phyloP scores from a whole-genome alignment of 2,329 filamentous ascomycete genomes.

The Aspergillus texensis region DNA sequence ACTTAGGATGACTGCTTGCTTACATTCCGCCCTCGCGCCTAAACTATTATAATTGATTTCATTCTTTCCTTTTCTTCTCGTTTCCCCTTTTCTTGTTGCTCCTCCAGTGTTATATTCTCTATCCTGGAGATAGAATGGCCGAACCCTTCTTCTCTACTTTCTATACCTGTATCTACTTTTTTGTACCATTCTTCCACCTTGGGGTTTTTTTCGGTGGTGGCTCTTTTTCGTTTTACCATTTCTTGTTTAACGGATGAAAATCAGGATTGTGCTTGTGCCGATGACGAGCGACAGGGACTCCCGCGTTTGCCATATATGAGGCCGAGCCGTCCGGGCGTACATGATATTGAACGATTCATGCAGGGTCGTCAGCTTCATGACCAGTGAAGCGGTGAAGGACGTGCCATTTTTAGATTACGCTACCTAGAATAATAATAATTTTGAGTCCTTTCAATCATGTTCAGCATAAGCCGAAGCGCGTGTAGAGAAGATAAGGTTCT shows the following conservation, averaged over 20 bases:
- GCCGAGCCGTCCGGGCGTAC: slow-evolving; percentile 15
- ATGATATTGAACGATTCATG: slow-evolving; percentile 25
- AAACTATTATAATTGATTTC: slow-evolving; percentile 16
- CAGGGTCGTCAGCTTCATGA: slow-evolving; percentile 14
- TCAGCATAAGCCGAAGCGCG: not conserved
- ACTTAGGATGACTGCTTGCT: slow-evolving; percentile 79
- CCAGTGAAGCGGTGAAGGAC: slow-evolving; percentile 17
- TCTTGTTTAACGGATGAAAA: slow-evolving; percentile 12
- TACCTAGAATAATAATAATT: slow-evolving; percentile 30
- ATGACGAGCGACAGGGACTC: not conserved
- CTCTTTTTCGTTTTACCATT: slow-evolving; percentile 5
- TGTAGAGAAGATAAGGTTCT: not conserved
- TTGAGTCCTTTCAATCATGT: not conserved
- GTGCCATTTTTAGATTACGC: slow-evolving; percentile 23
- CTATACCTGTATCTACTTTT: slow-evolving; percentile 15
- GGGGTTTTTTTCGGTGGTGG: not conserved
- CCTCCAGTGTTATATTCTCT: slow-evolving; percentile 21
- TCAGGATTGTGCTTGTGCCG: slow-evolving; percentile 5
- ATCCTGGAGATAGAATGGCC: slow-evolving; percentile 29
- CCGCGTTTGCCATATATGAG: not conserved
- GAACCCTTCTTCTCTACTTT: slow-evolving; percentile 13
- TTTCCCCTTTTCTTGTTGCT: not conserved
- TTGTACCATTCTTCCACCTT: slow-evolving; percentile 6
- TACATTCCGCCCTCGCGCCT: slow-evolving; percentile 61
- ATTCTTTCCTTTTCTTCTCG: not conserved